Base-by-base conservation (phyloP, 352 stramenopile genomes). In the Globisporangium carolinianum region DNA sequence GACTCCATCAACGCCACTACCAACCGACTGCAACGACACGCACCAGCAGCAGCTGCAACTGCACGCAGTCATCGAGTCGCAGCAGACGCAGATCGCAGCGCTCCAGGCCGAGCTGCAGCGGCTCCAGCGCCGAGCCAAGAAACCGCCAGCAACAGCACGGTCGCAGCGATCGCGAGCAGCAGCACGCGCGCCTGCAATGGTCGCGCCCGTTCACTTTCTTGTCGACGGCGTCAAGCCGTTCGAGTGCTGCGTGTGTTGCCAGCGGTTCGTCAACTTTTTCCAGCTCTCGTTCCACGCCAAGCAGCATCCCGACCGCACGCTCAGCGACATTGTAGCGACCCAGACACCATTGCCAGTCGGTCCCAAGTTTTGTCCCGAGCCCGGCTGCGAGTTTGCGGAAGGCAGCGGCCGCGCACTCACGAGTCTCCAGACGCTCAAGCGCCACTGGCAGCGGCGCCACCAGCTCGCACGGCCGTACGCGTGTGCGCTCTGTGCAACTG, bases 241-340 rank as follows among this genome's bases (percentile, higher is more conserved):
- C 57, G 57, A 79, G 63, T 88, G 78, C 69, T 71, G 67, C 51
- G 67, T 86, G 18, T 83, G 75, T 53, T 55, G 62, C 46, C 76
- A 76, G 24, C 74, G 68, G 18, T 86, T 86, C 61, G 61, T 71
- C 58, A 88, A 86, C 51, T 88, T 76, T 57, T 88, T 82, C 57
- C 78, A 88, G 60, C 72, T 88, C n/a, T 73, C 74, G 7, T 88
- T 86, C 60, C 76, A 88, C 51, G 72, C 59, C 37, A 88, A 88
- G 58, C 73, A 86, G 63, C 75, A 88, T 51, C 67, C 75, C 6
- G 62, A 61, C 4, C 43, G 43, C 14, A 53, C 65, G 2, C 65
- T 76, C 24, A 43, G 55, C 4, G 55, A 75, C 45, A 72, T 86
- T 8, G 63, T 69, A 42, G 67, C 68, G 24, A 47, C 56, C 10